Base-by-base conservation (phyloP, 768 basidiomycete species). In the Holtermanniella nyarrowii region DNA sequence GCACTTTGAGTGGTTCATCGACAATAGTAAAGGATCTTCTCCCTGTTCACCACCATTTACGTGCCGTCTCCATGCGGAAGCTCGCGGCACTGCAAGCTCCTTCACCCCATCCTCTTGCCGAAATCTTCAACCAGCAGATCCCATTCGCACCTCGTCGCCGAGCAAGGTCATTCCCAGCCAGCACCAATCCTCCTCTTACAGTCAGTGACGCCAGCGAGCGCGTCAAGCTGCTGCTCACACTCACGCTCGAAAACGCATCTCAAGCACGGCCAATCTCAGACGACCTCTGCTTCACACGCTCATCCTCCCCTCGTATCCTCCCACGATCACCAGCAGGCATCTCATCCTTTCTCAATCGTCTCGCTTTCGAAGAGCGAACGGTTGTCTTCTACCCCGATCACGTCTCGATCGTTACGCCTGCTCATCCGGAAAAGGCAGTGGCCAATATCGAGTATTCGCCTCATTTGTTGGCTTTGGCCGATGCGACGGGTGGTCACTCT, bases 381-480 rank as follows among this genome's bases (percentile, higher is more conserved):
- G 39, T 58, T 23, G 62, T 66, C 21, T 63, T 49, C 40, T 63
- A 54, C 42, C 54, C 62, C 14, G 54, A 66, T 37, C 55, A 54
- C 0, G 54, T 54, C 44, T 61, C 62, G 16, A 60, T 58, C 20
- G 57, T 66, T 5, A 56, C 53, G 1, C 63, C 60, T 55, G 65
- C 65, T 26, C 48, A 62, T 46, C 59, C 57, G 39, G 65, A 60
- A 2, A 63, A 61, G 37, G 65, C 58, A 1, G 57, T 66, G 3
- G 61, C 58, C 62, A 62, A 66, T 48, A 44, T 66, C 23, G 62
- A 66, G 46, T 66, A 57, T 50, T 62, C 62, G 13, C 24, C 52
- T n/a, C 60, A 63, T 46, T 59, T 66, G 43, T 41, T 53, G 7
- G 60, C 60, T 5, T 26, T 66, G 39, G 52, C 59, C n/a, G 46